These are phyloP conservation scores for Bimuria novae-zelandiae DNA, from an alignment of 2,329 filamentous ascomycete species.

Conservation along the genomic window DNA sequence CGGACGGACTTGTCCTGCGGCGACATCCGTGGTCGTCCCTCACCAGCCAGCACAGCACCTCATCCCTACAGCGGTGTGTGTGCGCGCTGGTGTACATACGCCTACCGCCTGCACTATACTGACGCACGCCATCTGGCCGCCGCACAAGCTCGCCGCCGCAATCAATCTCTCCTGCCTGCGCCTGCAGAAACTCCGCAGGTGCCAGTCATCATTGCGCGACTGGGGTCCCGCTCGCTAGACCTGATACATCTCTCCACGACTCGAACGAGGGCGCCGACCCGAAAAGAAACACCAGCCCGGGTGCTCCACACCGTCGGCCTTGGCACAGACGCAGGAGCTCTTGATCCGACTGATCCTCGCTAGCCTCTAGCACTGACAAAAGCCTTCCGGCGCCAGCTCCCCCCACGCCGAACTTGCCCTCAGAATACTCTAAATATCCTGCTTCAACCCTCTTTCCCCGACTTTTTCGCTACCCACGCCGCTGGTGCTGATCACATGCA, in stretches of 20 bases:
- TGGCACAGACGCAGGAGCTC: slow-evolving; percentile 26
- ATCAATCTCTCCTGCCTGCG: slow-evolving; percentile 12
- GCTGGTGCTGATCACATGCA: slow-evolving; percentile 45
- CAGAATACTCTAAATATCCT: slow-evolving; percentile 39
- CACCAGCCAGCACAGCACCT: not conserved
- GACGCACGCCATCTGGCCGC: slow-evolving; percentile 28
- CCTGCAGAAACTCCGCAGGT: slow-evolving; percentile 17
- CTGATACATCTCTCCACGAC: slow-evolving; percentile 30
- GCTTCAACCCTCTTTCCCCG: slow-evolving; percentile 43
- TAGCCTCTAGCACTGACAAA: slow-evolving; percentile 27
- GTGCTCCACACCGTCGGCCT: slow-evolving; percentile 20
- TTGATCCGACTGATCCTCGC: slow-evolving; percentile 41
- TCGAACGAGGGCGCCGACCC: slow-evolving; percentile 24
- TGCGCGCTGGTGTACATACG: not conserved
- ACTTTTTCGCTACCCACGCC: slow-evolving; percentile 34
- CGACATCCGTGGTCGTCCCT: not conserved
- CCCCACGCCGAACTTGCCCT: slow-evolving; percentile 32
- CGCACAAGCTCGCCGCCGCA: slow-evolving; percentile 7
- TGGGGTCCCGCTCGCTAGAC: slow-evolving; percentile 21
- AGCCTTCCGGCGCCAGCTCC: slow-evolving; percentile 27
- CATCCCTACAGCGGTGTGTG: too few species aligned
- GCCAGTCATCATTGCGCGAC: slow-evolving; percentile 22
- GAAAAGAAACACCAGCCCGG: slow-evolving; percentile 23
- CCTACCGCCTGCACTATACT: slow-evolving; percentile 6
- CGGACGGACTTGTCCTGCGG: too few species aligned